Percentiles rank a stretch among this genome's conserved stretches.
Evolutionary conservation across 164 flowering plant genomes (phyloP).

Genomic region (Nymphaea thermarum): DNA sequence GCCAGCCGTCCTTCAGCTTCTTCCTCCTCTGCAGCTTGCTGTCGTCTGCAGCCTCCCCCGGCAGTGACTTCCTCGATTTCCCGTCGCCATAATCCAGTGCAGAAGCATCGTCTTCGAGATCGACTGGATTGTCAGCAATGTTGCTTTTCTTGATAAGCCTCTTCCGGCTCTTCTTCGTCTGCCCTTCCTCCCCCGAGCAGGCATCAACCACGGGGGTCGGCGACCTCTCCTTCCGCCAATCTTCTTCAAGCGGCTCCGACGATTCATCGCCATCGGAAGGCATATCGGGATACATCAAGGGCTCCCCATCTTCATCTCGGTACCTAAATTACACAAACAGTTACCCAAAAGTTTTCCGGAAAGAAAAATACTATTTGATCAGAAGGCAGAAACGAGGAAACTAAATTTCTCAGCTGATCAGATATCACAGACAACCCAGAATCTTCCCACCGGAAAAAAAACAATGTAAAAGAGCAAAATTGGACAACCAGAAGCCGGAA

Average conservation of each 20-base stretch:
- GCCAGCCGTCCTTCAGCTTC: slow-evolving; percentile 17
- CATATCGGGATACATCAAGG: slow-evolving; percentile 65
- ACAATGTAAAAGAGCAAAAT: not conserved
- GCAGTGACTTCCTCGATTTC: not conserved
- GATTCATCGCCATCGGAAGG: slow-evolving; percentile 36
- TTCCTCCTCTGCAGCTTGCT: slow-evolving; percentile 23
- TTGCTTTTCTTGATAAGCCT: slow-evolving; percentile 57
- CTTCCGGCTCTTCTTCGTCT: slow-evolving; percentile 49
- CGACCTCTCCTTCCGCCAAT: slow-evolving; percentile 41
- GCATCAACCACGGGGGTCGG: slow-evolving; percentile 43
- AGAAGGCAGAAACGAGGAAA: slow-evolving; percentile 22
- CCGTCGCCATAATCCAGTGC: slow-evolving; percentile 14
- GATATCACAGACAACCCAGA: too few relatives aligned
- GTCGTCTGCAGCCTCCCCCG: slow-evolving; percentile 2
- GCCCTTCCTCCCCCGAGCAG: slow-evolving; percentile 12
- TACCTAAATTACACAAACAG: not conserved
- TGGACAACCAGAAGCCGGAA: not conserved
- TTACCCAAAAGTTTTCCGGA: not conserved
- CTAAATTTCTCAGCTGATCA: not conserved
- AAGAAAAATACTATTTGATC: too few relatives aligned
- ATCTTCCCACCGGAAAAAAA: too few relatives aligned
- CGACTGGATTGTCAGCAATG: slow-evolving; percentile 10
- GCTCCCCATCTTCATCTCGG: slow-evolving; percentile 86
- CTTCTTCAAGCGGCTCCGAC: slow-evolving; percentile 17
- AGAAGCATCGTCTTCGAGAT: slow-evolving; percentile 5